Conservation (phyloP, 164 flowering plant species). For the Chloranthus sessilifolius region DNA sequence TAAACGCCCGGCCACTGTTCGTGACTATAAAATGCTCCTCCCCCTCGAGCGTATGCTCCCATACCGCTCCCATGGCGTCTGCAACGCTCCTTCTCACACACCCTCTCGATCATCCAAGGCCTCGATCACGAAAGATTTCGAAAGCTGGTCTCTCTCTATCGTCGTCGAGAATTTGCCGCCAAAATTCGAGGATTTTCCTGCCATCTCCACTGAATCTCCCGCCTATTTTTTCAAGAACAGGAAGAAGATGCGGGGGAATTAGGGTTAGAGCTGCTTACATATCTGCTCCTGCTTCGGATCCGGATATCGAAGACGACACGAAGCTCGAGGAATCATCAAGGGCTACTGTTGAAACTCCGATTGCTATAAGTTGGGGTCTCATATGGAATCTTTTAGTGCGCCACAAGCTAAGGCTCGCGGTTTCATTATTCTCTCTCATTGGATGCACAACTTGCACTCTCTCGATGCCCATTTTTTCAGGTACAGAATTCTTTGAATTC, state of each 20-base stretch:
- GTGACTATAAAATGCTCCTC: too few relatives aligned
- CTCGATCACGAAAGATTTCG: not conserved
- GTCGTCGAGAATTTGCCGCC: constrained; percentile 3
- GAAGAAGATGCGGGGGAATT: not conserved
- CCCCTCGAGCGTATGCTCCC: too few relatives aligned
- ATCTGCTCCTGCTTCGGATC: constrained; percentile 72
- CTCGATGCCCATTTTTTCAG: constrained; percentile 80
- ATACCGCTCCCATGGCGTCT: constrained; percentile 5
- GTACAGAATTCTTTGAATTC: constrained; percentile 27
- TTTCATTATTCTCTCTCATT: constrained; percentile 42
- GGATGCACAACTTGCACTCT: constrained; percentile 78
- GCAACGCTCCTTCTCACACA: constrained; percentile 13
- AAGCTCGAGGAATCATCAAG: constrained; percentile 23
- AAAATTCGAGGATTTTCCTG: not conserved
- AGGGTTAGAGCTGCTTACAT: constrained; percentile 41
- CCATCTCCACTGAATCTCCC: constrained; percentile 1
- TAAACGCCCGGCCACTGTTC: too few relatives aligned
- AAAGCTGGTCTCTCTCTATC: not conserved
- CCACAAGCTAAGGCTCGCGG: constrained; percentile 58
- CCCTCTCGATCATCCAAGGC: not conserved
- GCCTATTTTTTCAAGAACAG: not conserved
- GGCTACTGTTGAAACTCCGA: constrained; percentile 13
- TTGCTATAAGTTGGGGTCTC: constrained; percentile 52
- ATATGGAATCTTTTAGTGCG: constrained; percentile 43
- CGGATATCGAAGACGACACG: constrained; percentile 34